Conservation (phyloP, 2,329 filamentous ascomycete genomes). For the Chaetomiaceae sp. region DNA sequence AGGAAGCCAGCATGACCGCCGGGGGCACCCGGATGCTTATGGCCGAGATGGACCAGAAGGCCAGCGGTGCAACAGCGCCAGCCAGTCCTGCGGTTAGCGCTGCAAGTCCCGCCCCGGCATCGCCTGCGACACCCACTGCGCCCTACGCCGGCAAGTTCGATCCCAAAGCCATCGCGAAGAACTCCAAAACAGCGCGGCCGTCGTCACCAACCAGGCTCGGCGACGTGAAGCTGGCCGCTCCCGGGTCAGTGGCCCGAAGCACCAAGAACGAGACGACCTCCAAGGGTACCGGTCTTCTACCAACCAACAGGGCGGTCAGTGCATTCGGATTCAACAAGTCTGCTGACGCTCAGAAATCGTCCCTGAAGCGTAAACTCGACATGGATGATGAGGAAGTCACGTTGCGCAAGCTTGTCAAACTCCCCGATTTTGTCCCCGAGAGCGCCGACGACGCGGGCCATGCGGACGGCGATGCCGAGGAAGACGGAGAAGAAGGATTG, state of each 20-base stretch:
- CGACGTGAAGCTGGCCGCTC: slow-evolving; percentile 18
- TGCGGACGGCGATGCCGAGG: slow-evolving; percentile 57
- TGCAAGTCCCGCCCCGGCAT: slow-evolving; percentile 46
- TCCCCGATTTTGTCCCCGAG: slow-evolving; percentile 71
- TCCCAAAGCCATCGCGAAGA: slow-evolving; percentile 81
- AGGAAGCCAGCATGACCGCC: slow-evolving; percentile 63
- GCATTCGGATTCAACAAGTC: slow-evolving; percentile 78
- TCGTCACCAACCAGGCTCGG: slow-evolving; percentile 49
- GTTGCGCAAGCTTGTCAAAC: slow-evolving; percentile 83
- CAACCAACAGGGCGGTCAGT: slow-evolving; percentile 62
- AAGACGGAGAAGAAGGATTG: slow-evolving; percentile 66
- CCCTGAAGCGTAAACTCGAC: slow-evolving; percentile 70
- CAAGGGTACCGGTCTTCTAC: slow-evolving; percentile 38
- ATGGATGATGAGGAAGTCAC: slow-evolving; percentile 86
- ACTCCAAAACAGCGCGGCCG: slow-evolving; percentile 57
- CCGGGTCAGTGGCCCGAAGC: not conserved
- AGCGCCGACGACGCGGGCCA: slow-evolving; percentile 57
- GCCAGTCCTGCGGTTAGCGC: slow-evolving; percentile 30
- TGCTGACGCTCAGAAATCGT: slow-evolving; percentile 60
- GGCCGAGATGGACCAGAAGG: slow-evolving; percentile 70
- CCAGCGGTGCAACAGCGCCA: slow-evolving; percentile 37
- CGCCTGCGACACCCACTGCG: slow-evolving; percentile 47
- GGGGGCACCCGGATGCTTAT: slow-evolving; percentile 63
- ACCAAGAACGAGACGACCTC: slow-evolving; percentile 25
- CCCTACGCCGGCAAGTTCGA: slow-evolving; percentile 78